Percentiles rank a stretch among this genome's conserved stretches.
Conservation (phyloP, 345 rosid species). For the Balakata baccata region DNA sequence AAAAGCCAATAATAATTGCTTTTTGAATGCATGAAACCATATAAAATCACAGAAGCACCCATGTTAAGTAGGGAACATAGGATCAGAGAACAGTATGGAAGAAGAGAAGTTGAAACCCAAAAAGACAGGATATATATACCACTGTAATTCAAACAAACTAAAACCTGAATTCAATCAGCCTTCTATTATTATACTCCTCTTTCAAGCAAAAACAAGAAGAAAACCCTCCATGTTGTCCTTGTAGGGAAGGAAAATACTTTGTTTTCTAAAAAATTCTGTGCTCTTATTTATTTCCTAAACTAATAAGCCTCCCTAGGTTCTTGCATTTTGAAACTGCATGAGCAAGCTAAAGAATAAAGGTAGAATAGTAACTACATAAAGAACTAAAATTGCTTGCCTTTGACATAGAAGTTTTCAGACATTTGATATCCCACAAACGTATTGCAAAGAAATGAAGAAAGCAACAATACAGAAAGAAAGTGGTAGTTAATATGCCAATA, state of each 20-base stretch:
- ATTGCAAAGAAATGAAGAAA: background rate
- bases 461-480: background rate
- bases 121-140: background rate
- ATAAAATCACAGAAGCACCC: background rate
- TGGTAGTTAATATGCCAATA: too few relatives aligned
- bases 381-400: background rate
- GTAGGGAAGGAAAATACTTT: background rate
- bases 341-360: background rate
- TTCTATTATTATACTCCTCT: background rate
- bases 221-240: background rate
- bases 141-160: background rate
- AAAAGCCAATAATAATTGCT: slow-evolving; percentile 9
- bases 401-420: background rate
- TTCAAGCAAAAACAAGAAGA: background rate
- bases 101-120: slow-evolving; percentile 2
- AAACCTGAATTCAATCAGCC: background rate
- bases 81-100: background rate
- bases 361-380: background rate
- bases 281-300: background rate
- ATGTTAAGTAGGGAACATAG: background rate
- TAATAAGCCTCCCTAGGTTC: slow-evolving; percentile 4
- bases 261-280: background rate
- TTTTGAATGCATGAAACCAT: background rate
- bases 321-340: background rate
- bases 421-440: background rate